A percentile compares a stretch with the other conserved stretches of the same genome.
phyloP scores from a whole-genome alignment of 768 basidiomycete species.

The Wakefieldia striispora region DNA sequence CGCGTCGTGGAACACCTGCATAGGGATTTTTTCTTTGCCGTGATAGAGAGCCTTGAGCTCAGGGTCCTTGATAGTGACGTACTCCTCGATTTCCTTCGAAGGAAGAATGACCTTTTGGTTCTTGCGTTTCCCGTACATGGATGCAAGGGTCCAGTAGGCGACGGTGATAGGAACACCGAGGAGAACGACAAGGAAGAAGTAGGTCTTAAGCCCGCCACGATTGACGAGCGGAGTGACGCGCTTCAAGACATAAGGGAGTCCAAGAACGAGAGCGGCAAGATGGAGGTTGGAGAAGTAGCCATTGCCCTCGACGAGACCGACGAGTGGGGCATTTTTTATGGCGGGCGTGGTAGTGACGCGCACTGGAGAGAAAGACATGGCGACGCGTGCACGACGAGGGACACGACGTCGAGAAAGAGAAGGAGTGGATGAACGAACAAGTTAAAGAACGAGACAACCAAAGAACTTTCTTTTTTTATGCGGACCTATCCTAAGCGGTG shows the following conservation, averaged over 20 bases:
- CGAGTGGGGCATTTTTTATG: slow-evolving; percentile 82
- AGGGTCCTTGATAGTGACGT: slow-evolving; percentile 85
- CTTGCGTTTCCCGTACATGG: slow-evolving; percentile 73
- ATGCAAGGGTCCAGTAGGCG: slow-evolving; percentile 88
- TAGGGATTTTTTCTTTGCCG: slow-evolving; percentile 90
- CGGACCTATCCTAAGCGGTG: neutral
- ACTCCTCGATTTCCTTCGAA: slow-evolving; percentile 81
- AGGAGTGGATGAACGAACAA: slow-evolving; percentile 18
- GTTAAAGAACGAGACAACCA: slow-evolving; percentile 1
- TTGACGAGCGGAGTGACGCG: slow-evolving; percentile 77
- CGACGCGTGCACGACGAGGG: slow-evolving; percentile 6
- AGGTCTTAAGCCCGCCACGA: slow-evolving; percentile 83
- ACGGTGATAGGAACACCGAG: slow-evolving; percentile 76
- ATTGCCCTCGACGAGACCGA: slow-evolving; percentile 83
- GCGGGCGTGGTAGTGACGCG: slow-evolving; percentile 66
- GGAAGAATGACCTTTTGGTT: slow-evolving; percentile 87
- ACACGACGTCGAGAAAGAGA: slow-evolving; percentile 8
- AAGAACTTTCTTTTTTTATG: slow-evolving; percentile 19
- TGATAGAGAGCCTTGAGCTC: slow-evolving; percentile 78
- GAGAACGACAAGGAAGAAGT: slow-evolving; percentile 74
- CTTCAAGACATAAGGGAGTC: slow-evolving; percentile 84
- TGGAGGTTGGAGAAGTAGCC: slow-evolving; percentile 80
- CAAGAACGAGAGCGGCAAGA: slow-evolving; percentile 72
- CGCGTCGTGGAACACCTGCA: slow-evolving; percentile 97
- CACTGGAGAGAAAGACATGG: slow-evolving; percentile 48